Evolutionary conservation across 352 stramenopile species (phyloP), one percentile per base, ranked within the genome.

Genomic region (Saprolegnia parasitica): DNA sequence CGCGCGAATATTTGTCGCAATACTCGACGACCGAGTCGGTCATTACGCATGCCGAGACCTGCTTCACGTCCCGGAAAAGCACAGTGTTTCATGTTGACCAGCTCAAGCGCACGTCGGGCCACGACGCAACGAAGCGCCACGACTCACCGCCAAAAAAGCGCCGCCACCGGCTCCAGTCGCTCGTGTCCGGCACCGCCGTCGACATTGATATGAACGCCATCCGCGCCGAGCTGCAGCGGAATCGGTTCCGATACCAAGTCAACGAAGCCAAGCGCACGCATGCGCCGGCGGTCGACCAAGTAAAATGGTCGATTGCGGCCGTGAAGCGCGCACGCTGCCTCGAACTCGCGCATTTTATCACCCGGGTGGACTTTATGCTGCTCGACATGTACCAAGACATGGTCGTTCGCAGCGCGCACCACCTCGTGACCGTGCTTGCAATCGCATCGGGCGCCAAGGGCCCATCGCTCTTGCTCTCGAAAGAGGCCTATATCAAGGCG

Each of bases 241-340:
- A 39, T 62, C 63, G 49, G 11, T 37, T 70, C 15, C 49, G 49
- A 2, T 39, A 58, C 23, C 23, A 58, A 58, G 23, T 39, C 11
- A 58, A 32, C n/a, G 18, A 58, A 61, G 29, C n/a, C 49, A 15
- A 23, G 47, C 23, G 49, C 42, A 55, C 23, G 26, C n/a, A 62
- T 55, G 24, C 54, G 47, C 52, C 49, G 0, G 54, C 49, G 46
- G 23, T 70, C 26, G 63, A 70, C 18, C 21, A 40, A 23, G 54
- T 62, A 24, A 62, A 62, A 2, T 92, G 84, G 84, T 90, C 82
- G 1, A 74, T 90, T 57, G 84, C 82, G 8, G 82, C 84, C 1
- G 88, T 90, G 20, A 80, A 76, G 45, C 76, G 84, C 0, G 73
- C 81, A 5, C 83, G 80, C 21, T 92, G 84, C 50, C 62, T 66